Base-by-base conservation (phyloP, 176 grass and related monocot genomes). In the Eremochloa ophiuroides region DNA sequence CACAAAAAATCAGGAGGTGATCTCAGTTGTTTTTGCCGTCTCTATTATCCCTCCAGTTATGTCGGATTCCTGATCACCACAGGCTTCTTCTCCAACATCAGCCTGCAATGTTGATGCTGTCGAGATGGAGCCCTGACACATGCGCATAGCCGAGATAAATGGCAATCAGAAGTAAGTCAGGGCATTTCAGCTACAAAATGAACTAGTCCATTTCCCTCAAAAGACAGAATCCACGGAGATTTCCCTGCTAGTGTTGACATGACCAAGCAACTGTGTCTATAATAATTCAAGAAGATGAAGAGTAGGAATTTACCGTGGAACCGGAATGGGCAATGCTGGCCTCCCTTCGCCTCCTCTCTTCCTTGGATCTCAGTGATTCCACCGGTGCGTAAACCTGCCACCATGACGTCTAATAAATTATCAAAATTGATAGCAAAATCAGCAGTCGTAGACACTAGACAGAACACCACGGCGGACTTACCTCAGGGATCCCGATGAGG, bases 351-450 rank as follows among this genome's bases (percentile, higher is more conserved):
- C 66, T 85, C 72, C 78, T 64, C 56, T 81, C 77, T 41, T 89
- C 87, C 28, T 34, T 89, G 15, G 65, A 89, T 77, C 87, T 76
- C 78, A 89, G 44, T 1, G 87, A 85, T 46, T 89, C 87, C 53
- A 81, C 72, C 1, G 77, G 87, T 4, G 35, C 81, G 3, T 82
- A 85, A 0, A 81, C 82, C 87, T 89, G 48, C 12, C 25, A 55
- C 20, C 0, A 4, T 13, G 40, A 18, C 30, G 48, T 34, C 65
- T 10, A 8, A 10, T 10, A 4, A 40, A 17, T 23, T 6, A 25
- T 31, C 4, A 56, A 34, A 51, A 88, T 9, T 30, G 4, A 4
- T 28, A 11, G 7, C 0, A 22, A 48, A 30, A 46, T 3, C 28
- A 78, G 33, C 4, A 12, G 27, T 17, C 44, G 46, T 14, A 47